A percentile compares a stretch with the other conserved stretches of the same genome.
These are phyloP conservation scores for Xylaria intraflava DNA, from an alignment of 495 filamentous ascomycete species.

Conservation along the genomic window DNA sequence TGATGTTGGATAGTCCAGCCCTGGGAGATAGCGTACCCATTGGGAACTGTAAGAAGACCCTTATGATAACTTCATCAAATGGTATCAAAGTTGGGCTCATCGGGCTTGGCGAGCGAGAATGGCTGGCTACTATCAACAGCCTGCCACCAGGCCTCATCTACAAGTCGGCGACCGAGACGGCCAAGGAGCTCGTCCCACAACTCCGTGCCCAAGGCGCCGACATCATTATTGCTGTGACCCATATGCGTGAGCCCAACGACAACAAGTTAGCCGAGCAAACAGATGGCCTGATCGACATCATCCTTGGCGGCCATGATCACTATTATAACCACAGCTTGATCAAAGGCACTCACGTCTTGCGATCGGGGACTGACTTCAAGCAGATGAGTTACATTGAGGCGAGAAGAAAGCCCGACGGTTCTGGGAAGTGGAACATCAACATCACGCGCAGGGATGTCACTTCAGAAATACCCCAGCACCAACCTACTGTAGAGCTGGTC, in stretches of 20 bases:
- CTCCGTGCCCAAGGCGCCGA: constrained; percentile 73
- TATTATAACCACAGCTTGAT: constrained; percentile 70
- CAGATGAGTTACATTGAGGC: constrained; percentile 83
- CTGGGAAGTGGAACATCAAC: constrained; percentile 63
- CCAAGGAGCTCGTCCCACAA: constrained; percentile 59
- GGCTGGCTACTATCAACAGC: constrained; percentile 82
- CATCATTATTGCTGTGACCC: constrained; percentile 72
- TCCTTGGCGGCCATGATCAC: constrained; percentile 86
- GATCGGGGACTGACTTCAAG: constrained; percentile 85
- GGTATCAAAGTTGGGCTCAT: constrained; percentile 81
- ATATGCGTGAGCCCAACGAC: constrained; percentile 81
- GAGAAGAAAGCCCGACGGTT: constrained; percentile 41
- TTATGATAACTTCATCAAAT: constrained; percentile 70
- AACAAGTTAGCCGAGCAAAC: constrained; percentile 69
- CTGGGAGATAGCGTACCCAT: constrained; percentile 62
- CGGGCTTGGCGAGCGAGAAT: constrained; percentile 69
- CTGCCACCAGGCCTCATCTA: constrained; percentile 76
- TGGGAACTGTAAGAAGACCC: constrained; percentile 59
- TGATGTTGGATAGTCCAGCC: constrained; percentile 56
- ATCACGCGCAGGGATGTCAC: constrained; percentile 69
- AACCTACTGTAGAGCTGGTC: constrained; percentile 49
- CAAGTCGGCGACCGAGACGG: constrained; percentile 64
- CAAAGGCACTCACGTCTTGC: constrained; percentile 71
- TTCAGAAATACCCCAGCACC: constrained; percentile 56
- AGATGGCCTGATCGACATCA: constrained; percentile 67